Evolutionary conservation across 495 filamentous ascomycete species (phyloP).

Genomic region (Filosporella fistucella): DNA sequence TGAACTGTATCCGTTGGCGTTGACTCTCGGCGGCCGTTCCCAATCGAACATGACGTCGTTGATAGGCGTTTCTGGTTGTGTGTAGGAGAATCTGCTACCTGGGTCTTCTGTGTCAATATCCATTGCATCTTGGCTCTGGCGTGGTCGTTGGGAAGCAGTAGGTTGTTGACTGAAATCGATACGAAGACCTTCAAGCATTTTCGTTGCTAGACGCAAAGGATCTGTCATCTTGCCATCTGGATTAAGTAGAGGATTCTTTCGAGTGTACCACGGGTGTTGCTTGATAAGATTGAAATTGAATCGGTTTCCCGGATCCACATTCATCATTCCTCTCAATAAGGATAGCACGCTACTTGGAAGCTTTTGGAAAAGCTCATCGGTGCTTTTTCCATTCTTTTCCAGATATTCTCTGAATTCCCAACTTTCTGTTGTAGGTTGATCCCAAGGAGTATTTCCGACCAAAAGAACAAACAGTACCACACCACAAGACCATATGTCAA

Average conservation of each 20-base stretch:
- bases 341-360: slow-evolving; percentile 74
- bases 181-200: slow-evolving; percentile 88
- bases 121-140: slow-evolving; percentile 41
- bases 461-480: slow-evolving; percentile 94
- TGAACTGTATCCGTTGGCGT: slow-evolving; percentile 23
- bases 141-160: slow-evolving; percentile 36
- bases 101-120: slow-evolving; percentile 44
- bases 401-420: slow-evolving; percentile 85
- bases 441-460: slow-evolving; percentile 97
- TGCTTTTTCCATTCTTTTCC: slow-evolving; percentile 70
- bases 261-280: slow-evolving; percentile 92
- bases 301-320: slow-evolving; percentile 65
- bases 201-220: slow-evolving; percentile 76
- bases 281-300: slow-evolving; percentile 86
- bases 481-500: slow-evolving; percentile 96
- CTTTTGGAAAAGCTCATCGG: slow-evolving; percentile 81
- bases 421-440: slow-evolving; percentile 75
- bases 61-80: slow-evolving; percentile 66
- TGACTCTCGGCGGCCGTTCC: slow-evolving; percentile 36
- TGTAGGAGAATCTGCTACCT: slow-evolving; percentile 49
- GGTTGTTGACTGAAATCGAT: slow-evolving; percentile 81
- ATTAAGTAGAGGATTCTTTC: slow-evolving; percentile 70
- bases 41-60: slow-evolving; percentile 48
- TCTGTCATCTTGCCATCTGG: slow-evolving; percentile 73
- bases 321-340: slow-evolving; percentile 93